Conservation (phyloP, 2,329 filamentous ascomycete genomes). For the Cercospora canescens region DNA sequence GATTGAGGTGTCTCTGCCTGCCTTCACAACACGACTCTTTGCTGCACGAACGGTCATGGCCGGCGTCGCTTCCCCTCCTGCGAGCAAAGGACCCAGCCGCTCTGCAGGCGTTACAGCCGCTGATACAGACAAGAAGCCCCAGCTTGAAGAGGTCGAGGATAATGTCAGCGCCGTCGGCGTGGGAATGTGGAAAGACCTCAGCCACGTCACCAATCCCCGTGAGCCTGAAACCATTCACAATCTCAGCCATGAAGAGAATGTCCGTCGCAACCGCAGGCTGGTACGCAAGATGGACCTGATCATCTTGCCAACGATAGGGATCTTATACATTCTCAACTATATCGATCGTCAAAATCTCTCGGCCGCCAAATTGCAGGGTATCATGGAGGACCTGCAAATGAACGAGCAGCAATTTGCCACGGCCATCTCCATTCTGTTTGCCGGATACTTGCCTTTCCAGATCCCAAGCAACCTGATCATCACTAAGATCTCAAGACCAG, state of each 20-base stretch:
- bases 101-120: background rate
- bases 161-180: background rate
- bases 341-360: conserved; percentile 24
- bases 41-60: background rate
- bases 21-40: background rate
- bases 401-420: conserved; percentile 17
- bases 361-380: conserved; percentile 22
- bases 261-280: background rate
- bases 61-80: background rate
- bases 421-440: conserved; percentile 37
- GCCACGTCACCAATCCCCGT: background rate
- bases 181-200: background rate
- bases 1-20: background rate
- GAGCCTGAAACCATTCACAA: background rate
- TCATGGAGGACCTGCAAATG: conserved; percentile 21
- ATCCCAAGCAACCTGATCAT: conserved; percentile 13
- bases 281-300: conserved; percentile 5
- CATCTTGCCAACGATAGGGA: conserved; percentile 3
- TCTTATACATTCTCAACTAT: conserved; percentile 12
- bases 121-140: background rate
- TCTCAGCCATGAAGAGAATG: background rate
- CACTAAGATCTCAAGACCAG: conserved; percentile 2
- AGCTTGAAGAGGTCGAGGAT: background rate
- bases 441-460: conserved; percentile 16
- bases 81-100: background rate